Evolutionary conservation across 1,284 basidiomycete species (phyloP).

Genomic region (Ustilago trichophora): DNA sequence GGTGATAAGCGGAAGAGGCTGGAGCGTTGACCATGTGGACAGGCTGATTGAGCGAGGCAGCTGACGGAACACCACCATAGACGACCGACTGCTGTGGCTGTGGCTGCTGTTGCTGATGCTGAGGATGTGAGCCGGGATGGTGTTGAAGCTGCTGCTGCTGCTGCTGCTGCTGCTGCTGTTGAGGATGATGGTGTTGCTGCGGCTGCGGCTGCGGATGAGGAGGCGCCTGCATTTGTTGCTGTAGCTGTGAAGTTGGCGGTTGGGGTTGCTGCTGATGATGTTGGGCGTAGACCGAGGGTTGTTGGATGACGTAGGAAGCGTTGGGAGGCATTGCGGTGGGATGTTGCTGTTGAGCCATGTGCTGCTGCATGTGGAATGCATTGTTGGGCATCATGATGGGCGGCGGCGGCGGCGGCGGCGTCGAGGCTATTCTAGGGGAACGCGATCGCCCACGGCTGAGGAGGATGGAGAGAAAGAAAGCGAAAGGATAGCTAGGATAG

Average conservation of each 20-base stretch:
- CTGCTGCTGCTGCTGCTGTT: conserved; percentile 21
- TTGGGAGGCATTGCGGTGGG: conserved; percentile 9
- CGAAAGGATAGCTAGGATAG: too few relatives aligned
- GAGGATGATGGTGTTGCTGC: conserved; percentile 8
- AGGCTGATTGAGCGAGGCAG: conserved; percentile 5
- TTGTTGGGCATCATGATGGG: conserved; percentile 46
- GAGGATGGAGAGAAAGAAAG: too few relatives aligned
- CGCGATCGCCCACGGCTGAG: too few relatives aligned
- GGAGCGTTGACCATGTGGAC: conserved; percentile 15
- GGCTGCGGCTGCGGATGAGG: conserved; percentile 25
- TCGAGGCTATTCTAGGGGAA: too few relatives aligned
- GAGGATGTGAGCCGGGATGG: conserved; percentile 8
- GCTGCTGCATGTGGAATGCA: conserved; percentile 36
- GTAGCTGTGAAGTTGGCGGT: conserved; percentile 15
- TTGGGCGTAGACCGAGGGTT: conserved; percentile 34
- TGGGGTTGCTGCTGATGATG: conserved; percentile 18
- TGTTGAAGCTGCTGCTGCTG: conserved; percentile 16
- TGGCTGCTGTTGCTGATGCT: conserved; percentile 18
- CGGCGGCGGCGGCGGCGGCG: too few relatives aligned
- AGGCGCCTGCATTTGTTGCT: conserved; percentile 14
- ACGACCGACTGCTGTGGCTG: conserved; percentile 25
- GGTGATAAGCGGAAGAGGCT: conserved; percentile 37
- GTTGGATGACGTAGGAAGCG: conserved; percentile 13
- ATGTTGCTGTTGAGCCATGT: conserved; percentile 33
- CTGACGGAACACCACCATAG: conserved; percentile 9